Conservation (phyloP, 2,329 filamentous ascomycete species). For the Clonostachys rhizophaga region DNA sequence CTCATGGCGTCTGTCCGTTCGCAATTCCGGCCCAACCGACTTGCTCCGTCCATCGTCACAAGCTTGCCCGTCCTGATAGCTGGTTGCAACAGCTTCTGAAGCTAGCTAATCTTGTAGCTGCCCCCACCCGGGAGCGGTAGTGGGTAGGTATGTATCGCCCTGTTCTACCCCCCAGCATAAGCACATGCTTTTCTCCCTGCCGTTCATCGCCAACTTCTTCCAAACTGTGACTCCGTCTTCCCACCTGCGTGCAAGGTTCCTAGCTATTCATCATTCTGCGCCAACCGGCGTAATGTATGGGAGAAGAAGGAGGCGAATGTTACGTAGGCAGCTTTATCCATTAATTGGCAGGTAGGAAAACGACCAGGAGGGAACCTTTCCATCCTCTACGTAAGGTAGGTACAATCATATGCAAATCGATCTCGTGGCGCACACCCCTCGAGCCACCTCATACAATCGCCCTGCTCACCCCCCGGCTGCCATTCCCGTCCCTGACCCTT, state of each 20-base stretch:
- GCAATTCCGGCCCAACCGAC: not conserved
- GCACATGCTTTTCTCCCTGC: not conserved
- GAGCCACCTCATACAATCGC: not conserved
- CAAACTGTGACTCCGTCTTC: not conserved
- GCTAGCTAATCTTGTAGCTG: too few species aligned
- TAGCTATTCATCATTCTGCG: not conserved
- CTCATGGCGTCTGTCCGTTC: too few species aligned
- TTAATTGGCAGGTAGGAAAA: not conserved
- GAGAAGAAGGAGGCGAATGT: not conserved
- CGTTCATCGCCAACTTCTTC: not conserved
- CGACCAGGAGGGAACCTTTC: not conserved
- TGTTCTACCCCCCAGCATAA: not conserved
- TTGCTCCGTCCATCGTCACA: not conserved
- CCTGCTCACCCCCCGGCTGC: not conserved
- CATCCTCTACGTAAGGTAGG: not conserved
- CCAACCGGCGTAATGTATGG: not conserved
- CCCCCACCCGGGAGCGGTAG: too few species aligned
- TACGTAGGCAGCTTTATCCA: not conserved
- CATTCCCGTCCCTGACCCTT: not conserved
- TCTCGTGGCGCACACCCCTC: not conserved
- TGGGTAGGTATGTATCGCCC: too few species aligned
- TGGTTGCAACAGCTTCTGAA: not conserved
- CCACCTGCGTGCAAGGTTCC: not conserved
- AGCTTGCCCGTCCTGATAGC: not conserved
- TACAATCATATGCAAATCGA: conserved; percentile 2